phyloP scores from a whole-genome alignment of 257 asterid genomes.

The Primulina tabacum region DNA sequence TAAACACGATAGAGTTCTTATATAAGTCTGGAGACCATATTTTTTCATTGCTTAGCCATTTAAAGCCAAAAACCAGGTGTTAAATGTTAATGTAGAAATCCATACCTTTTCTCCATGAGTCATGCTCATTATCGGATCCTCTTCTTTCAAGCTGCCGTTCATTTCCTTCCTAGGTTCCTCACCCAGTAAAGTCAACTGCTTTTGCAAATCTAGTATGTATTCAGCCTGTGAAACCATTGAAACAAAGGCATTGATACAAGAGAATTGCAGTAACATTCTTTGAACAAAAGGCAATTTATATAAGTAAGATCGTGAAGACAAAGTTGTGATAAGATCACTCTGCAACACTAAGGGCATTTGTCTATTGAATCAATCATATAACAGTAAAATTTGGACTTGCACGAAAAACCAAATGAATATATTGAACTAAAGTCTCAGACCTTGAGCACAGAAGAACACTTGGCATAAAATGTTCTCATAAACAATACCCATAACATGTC shows the following conservation, averaged over 20 bases:
- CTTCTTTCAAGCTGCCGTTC: conserved; percentile 69
- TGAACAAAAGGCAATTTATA: conserved; percentile 4
- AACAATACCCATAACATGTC: not conserved
- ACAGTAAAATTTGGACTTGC: not conserved
- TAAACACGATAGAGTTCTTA: no score
- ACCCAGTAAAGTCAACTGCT: conserved; percentile 79
- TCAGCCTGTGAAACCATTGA: conserved; percentile 65
- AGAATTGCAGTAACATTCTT: not conserved
- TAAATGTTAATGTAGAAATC: not conserved
- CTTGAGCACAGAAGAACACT: not conserved
- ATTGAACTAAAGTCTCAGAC: not conserved
- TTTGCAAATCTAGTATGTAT: conserved; percentile 85
- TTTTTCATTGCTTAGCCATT: conserved; percentile 16
- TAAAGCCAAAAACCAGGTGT: not conserved
- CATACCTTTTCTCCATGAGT: conserved; percentile 70
- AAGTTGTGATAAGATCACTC: not conserved
- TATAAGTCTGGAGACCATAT: not conserved
- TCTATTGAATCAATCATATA: not conserved
- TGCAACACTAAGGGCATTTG: not conserved
- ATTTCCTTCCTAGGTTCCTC: conserved; percentile 63
- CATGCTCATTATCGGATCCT: conserved; percentile 66
- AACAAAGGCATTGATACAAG: conserved; percentile 5
- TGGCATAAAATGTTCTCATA: not conserved
- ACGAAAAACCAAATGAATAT: not conserved
- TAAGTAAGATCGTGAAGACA: not conserved